Evolutionary conservation across 257 asterid genomes (phyloP).

Genomic region (Solanum appendiculatum): DNA sequence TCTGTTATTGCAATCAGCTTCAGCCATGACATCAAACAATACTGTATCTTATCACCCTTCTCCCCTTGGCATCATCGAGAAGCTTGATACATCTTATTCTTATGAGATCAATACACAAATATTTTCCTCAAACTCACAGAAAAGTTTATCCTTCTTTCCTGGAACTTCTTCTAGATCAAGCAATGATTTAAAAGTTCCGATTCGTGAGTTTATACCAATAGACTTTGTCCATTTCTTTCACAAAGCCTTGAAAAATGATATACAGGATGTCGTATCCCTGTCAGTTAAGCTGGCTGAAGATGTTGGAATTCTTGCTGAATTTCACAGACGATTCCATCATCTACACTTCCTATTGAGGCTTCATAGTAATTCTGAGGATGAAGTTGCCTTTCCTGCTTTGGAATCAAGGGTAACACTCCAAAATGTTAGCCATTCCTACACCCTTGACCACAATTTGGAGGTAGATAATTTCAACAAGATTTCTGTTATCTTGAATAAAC

Average conservation of each 20-base stretch:
- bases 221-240: slow-evolving; percentile 54
- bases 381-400: slow-evolving; percentile 64
- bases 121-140: slow-evolving; percentile 43
- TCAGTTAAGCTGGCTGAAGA: slow-evolving; percentile 49
- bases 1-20: slow-evolving; percentile 29
- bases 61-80: neutral
- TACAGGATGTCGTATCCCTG: slow-evolving; percentile 41
- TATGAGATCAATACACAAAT: slow-evolving; percentile 28
- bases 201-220: slow-evolving; percentile 48
- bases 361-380: slow-evolving; percentile 64
- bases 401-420: slow-evolving; percentile 64
- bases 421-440: slow-evolving; percentile 60
- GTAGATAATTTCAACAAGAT: slow-evolving; percentile 41
- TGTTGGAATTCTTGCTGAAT: slow-evolving; percentile 34
- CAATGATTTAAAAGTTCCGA: slow-evolving; percentile 9
- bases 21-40: slow-evolving; percentile 12
- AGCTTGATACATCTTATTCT: slow-evolving; percentile 20
- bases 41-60: neutral
- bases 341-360: slow-evolving; percentile 36
- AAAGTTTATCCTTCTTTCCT: slow-evolving; percentile 23
- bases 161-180: slow-evolving; percentile 13
- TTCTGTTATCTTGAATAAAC: slow-evolving; percentile 34
- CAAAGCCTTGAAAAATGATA: slow-evolving; percentile 54
- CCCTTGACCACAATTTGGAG: slow-evolving; percentile 70
- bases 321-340: slow-evolving; percentile 35